These are phyloP conservation scores for Pleurotus tuber-regium DNA, from an alignment of 768 basidiomycete species.

Conservation along the genomic window DNA sequence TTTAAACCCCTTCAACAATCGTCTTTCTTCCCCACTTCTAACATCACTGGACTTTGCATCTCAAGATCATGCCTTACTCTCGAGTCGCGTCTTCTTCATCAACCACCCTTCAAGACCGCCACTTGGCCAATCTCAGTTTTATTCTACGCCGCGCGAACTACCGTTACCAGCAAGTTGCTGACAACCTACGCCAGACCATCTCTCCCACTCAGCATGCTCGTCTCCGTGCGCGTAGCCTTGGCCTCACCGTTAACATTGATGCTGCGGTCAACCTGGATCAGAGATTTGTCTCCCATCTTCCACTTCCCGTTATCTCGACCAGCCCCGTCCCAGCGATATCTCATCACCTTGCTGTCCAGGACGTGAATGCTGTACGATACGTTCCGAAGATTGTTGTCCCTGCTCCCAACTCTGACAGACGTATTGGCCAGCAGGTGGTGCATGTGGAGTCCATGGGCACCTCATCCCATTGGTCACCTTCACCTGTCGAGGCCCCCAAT, in stretches of 20 bases:
- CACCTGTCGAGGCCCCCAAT: background rate
- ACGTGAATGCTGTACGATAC: constrained; percentile 13
- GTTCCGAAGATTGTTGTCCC: constrained; percentile 11
- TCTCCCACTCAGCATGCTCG: constrained; percentile 45
- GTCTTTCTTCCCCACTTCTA: background rate
- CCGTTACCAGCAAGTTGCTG: constrained; percentile 37
- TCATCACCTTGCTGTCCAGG: constrained; percentile 10
- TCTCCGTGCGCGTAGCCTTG: constrained; percentile 39
- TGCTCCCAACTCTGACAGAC: constrained; percentile 8
- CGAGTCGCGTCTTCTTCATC: background rate
- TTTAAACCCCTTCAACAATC: background rate
- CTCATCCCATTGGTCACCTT: constrained; percentile 4
- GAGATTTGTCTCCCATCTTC: constrained; percentile 35
- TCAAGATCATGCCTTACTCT: background rate
- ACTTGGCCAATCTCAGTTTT: constrained; percentile 33
- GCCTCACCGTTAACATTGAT: constrained; percentile 42
- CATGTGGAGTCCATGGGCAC: too few species aligned
- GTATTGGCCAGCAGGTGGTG: background rate
- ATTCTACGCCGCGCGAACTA: constrained; percentile 43
- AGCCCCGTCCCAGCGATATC: constrained; percentile 12
- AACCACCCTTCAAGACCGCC: constrained; percentile 21
- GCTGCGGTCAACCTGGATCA: constrained; percentile 39
- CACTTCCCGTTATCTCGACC: constrained; percentile 30
- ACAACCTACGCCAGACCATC: constrained; percentile 30
- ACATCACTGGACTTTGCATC: background rate